Evolutionary conservation across 2,329 filamentous ascomycete genomes (phyloP), one percentile per base, ranked within the genome.

Genomic region (Elsinoe arachidis): DNA sequence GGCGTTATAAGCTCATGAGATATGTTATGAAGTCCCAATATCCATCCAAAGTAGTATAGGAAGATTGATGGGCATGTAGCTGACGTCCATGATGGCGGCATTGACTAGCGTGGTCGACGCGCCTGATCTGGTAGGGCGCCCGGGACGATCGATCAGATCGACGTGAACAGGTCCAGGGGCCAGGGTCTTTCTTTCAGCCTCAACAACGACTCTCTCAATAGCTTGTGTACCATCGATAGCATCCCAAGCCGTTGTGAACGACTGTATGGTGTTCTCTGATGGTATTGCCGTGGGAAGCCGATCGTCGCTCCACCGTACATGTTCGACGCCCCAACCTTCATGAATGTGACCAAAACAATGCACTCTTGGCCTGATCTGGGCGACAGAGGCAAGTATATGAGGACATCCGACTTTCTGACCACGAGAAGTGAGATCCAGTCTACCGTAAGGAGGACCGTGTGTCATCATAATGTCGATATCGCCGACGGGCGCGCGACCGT

Each of bases 261-360:
- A 80, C 38, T 53, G 17, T 26, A 19, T 53, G 7, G 33, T 53
- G 30, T 39, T 53, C 6, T 11, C 9, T 19, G 49, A 26, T 19
- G 33, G 26, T 38, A 17, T 7, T 12, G 34, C 10, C n/a, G 49
- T 19, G 14, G 49, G 26, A 19, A 35, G 5, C 5, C 35, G 33
- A 2, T n/a, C 37, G 11, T 67, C 61, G 54, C 66, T 60, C 78
- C 76, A 78, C 5, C 19, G 58, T 9, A 76, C 67, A 33, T 63
- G 67, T 61, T 70, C 65, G 2, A 73, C 75, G 15, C 78, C 78
- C 67, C 76, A 76, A 0, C 71, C 79, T 63, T 81, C 79, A 63
- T 84, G 81, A 15, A 84, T 83, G 68, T 85, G 82, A 0, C 82
- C 82, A 64, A 84, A 86, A 61, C 80, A 80, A 65, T 84, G 79